Conservation (phyloP, 1,139 yeast genomes). For the Suhomyces taliae region DNA sequence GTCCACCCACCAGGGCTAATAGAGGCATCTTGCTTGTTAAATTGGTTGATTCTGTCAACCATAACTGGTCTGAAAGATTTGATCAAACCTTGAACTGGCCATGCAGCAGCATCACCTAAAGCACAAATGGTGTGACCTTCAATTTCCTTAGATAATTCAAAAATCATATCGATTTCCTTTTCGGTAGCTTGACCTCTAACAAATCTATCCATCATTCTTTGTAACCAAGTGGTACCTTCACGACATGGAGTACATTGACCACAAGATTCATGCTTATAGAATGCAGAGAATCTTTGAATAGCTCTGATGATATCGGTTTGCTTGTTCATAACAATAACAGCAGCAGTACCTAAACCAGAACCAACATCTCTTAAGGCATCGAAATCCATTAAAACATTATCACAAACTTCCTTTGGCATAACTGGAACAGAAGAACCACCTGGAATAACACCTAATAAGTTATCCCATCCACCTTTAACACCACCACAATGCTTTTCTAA, state of each 20-base stretch:
- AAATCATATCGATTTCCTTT: conserved; percentile 78
- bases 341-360: conserved; percentile 88
- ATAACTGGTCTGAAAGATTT: conserved; percentile 80
- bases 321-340: conserved; percentile 87
- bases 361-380: conserved; percentile 84
- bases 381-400: conserved; percentile 75
- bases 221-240: conserved; percentile 88
- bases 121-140: conserved; percentile 93
- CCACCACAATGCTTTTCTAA: conserved; percentile 90
- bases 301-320: conserved; percentile 81
- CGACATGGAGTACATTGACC: conserved; percentile 96
- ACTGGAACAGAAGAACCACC: conserved; percentile 89
- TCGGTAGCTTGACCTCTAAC: conserved; percentile 74
- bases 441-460: conserved; percentile 79
- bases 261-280: conserved; percentile 88
- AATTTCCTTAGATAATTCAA: conserved; percentile 77
- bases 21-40: conserved; percentile 44
- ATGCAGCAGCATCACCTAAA: conserved; percentile 88
- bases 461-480: conserved; percentile 89
- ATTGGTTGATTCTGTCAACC: conserved; percentile 65
- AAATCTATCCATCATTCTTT: conserved; percentile 81
- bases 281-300: conserved; percentile 77
- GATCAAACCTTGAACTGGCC: conserved; percentile 89
- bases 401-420: conserved; percentile 66
- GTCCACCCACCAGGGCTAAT: conserved; percentile 80